These are phyloP conservation scores for Phytopythium sindhum DNA, from an alignment of 352 stramenopile genomes.

Conservation along the genomic window DNA sequence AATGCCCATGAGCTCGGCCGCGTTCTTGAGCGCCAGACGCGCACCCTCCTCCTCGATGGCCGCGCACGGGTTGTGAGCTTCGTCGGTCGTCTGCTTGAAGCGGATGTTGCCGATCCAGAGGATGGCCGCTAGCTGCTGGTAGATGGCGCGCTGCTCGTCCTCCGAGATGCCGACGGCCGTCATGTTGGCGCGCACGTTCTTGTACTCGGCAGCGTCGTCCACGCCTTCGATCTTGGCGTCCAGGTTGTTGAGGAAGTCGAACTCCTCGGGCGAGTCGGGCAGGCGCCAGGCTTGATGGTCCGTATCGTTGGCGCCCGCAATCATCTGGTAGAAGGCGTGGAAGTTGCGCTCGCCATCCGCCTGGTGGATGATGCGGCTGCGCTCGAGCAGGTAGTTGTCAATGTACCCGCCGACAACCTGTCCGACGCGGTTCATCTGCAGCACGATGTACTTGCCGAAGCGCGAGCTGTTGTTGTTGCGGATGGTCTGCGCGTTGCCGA, in stretches of 20 bases:
- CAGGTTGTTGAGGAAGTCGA: conserved; percentile 64
- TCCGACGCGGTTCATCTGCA: conserved; percentile 80
- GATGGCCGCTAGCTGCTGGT: conserved; percentile 75
- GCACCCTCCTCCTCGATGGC: conserved; percentile 57
- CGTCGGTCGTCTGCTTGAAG: conserved; percentile 71
- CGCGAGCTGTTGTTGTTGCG: conserved; percentile 86
- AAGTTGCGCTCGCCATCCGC: conserved; percentile 90
- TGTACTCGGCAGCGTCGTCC: conserved; percentile 70
- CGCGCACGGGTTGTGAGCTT: conserved; percentile 69
- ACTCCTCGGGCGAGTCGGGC: conserved; percentile 40
- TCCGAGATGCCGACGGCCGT: conserved; percentile 61
- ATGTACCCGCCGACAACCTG: conserved; percentile 83
- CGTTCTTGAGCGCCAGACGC: conserved; percentile 50
- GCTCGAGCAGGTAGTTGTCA: conserved; percentile 92
- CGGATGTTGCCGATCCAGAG: conserved; percentile 84
- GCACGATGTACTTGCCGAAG: conserved; percentile 87
- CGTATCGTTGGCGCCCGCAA: conserved; percentile 55
- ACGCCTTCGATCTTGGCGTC: conserved; percentile 72
- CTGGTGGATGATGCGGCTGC: conserved; percentile 86
- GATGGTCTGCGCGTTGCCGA: conserved; percentile 85
- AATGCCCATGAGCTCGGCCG: conserved; percentile 62
- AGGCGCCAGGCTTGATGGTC: conserved; percentile 60
- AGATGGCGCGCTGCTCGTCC: conserved; percentile 73
- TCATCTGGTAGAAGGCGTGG: conserved; percentile 93
- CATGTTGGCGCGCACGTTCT: conserved; percentile 59